Conservation (phyloP, 129 eudicot species). For the Erigeron canadensis region DNA sequence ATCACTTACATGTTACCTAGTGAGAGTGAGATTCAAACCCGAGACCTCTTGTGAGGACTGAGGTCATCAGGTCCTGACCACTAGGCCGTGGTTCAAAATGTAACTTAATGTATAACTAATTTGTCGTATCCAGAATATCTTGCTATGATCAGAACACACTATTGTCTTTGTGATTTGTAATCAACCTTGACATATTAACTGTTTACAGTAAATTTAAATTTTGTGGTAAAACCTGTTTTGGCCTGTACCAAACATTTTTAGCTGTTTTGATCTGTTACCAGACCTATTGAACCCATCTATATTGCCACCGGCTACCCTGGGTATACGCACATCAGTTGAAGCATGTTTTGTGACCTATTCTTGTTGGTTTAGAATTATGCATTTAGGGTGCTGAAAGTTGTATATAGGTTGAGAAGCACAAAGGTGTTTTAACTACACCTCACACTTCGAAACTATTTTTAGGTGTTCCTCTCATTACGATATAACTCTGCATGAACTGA, state of each 20-base stretch:
- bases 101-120: no score
- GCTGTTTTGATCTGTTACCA: neutral
- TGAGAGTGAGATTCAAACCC: no score
- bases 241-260: neutral
- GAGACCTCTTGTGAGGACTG: no score
- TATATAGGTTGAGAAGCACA: neutral
- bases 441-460: neutral
- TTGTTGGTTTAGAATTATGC: neutral
- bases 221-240: neutral
- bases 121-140: no score
- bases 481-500: neutral
- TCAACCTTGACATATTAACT: neutral
- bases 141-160: neutral
- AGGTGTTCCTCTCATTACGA: neutral
- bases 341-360: neutral
- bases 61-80: neutral
- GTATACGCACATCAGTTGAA: neutral
- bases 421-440: neutral
- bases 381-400: conserved; percentile 4
- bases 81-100: neutral
- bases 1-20: no score
- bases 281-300: neutral
- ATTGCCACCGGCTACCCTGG: neutral
- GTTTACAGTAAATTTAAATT: neutral
- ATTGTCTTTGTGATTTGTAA: neutral